Base-by-base conservation (phyloP, 176 grass and related monocot species). In the Coix lacrymajobi region DNA sequence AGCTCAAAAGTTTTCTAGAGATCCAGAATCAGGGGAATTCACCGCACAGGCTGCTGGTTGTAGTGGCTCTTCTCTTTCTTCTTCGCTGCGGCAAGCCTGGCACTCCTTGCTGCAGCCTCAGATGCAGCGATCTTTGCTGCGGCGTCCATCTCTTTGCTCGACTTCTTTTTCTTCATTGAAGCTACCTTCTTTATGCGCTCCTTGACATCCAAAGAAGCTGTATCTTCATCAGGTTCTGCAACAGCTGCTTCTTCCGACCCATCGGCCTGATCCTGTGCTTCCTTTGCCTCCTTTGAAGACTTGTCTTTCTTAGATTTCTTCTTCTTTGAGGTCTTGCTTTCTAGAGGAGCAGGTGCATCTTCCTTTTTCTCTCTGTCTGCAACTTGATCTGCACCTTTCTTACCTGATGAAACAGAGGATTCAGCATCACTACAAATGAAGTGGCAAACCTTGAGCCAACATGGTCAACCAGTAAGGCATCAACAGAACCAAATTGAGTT, bases 61-160 rank as follows among this genome's bases (percentile, higher is more conserved):
- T 97, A 92, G 75, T 94, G 94, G 77, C 51, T 94, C 88, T 97
- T 97, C 80, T 97, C 94, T 92, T 94, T 97, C 88, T 97, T 97
- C 80, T 94, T 97, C 4, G 94, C 94, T 39, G 92, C 88, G 1
- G 88, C 90, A 22, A 97, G 89, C 68, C 64, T 87, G 15, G 94
- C 92, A 2, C 40, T 94, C 84, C 94, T 97, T 30, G 94, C 90
- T 61, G 92, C 85, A 2, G 94, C 92, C 74, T 97, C 94, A 0
- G 81, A 76, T 31, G 92, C 80, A 15, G 89, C 94, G 12, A 88
- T 92, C 67, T 94, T 97, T 58, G 90, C 92, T 25, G 89, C 92
- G 14, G 73, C 20, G 5, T 90, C 94, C 85, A 91, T 71, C 80
- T 97, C 94, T 87, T 94, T 97, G 56, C 78, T 88, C 13, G 92